Conservation (phyloP, 2,329 filamentous ascomycete genomes). For the Chaetomiaceae sp. region DNA sequence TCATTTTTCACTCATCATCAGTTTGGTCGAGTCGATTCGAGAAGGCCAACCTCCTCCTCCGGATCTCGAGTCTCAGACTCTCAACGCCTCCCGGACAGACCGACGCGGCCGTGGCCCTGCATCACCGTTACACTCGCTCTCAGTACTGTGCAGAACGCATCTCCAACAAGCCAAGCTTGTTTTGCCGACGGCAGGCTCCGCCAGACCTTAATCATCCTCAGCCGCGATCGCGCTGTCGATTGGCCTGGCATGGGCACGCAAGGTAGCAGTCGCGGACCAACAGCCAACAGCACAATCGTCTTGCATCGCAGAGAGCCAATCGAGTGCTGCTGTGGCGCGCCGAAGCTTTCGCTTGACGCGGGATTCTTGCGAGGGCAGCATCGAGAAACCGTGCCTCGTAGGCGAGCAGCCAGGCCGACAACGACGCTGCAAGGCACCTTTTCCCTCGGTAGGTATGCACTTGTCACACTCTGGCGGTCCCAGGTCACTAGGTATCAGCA, state of each 20-base stretch:
- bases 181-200: background rate
- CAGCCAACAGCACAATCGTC: conserved; percentile 8
- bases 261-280: conserved; percentile 1
- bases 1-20: no score
- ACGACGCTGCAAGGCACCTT: no score
- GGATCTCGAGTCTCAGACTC: no score
- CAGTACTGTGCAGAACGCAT: conserved; percentile 7
- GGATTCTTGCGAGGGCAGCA: background rate
- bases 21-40: no score
- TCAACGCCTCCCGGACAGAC: background rate
- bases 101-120: background rate
- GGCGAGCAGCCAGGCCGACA: background rate
- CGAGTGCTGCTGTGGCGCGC: background rate
- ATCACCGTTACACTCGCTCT: no score
- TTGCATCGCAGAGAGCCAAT: conserved; percentile 11
- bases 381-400: background rate
- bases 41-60: no score
- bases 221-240: background rate
- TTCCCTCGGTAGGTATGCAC: no score
- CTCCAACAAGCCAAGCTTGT: background rate
- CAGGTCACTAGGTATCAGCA: no score
- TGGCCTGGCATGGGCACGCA: background rate
- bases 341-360: background rate
- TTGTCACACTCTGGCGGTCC: no score
- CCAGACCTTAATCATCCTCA: conserved; percentile 10